Evolutionary conservation across 371 early-diverging fungal genomes (phyloP).

Genomic region (Mucor racemosus): DNA sequence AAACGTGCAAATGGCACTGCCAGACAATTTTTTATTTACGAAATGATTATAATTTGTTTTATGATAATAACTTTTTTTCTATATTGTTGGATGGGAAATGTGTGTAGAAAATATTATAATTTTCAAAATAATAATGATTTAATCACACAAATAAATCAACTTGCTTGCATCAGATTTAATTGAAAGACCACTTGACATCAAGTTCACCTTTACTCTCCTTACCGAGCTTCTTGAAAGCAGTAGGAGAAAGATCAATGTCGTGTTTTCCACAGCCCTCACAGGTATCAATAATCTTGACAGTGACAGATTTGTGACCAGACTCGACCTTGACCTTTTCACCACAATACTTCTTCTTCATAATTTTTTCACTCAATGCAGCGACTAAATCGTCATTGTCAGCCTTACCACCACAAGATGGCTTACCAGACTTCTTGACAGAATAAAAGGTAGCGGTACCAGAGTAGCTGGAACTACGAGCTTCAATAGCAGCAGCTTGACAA

Average conservation of each 20-base stretch:
- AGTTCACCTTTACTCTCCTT: slow-evolving; percentile 41
- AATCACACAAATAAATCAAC: background rate
- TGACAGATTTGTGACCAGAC: slow-evolving; percentile 40
- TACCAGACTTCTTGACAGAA: slow-evolving; percentile 32
- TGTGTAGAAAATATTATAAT: background rate
- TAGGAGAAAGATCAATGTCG: slow-evolving; percentile 42
- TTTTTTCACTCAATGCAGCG: slow-evolving; percentile 38
- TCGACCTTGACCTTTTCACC: slow-evolving; percentile 42
- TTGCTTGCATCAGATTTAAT: background rate
- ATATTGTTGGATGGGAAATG: background rate
- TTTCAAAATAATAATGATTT: background rate
- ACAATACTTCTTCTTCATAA: slow-evolving; percentile 35
- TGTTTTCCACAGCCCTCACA: slow-evolving; percentile 53
- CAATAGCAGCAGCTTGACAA: slow-evolving; percentile 20
- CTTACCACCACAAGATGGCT: slow-evolving; percentile 47
- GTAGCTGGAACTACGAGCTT: slow-evolving; percentile 18
- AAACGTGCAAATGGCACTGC: too few species aligned
- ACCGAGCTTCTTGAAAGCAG: slow-evolving; percentile 54
- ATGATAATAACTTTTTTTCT: background rate
- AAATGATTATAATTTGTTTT: too few species aligned
- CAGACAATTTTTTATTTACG: too few species aligned
- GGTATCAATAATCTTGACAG: slow-evolving; percentile 54
- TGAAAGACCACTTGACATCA: slow-evolving; percentile 41
- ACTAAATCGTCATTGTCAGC: slow-evolving; percentile 34
- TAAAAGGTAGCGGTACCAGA: slow-evolving; percentile 48